Evolutionary conservation across 352 stramenopile genomes (phyloP), one percentile per base, ranked within the genome.

Genomic region (Globisporangium okanoganense): DNA sequence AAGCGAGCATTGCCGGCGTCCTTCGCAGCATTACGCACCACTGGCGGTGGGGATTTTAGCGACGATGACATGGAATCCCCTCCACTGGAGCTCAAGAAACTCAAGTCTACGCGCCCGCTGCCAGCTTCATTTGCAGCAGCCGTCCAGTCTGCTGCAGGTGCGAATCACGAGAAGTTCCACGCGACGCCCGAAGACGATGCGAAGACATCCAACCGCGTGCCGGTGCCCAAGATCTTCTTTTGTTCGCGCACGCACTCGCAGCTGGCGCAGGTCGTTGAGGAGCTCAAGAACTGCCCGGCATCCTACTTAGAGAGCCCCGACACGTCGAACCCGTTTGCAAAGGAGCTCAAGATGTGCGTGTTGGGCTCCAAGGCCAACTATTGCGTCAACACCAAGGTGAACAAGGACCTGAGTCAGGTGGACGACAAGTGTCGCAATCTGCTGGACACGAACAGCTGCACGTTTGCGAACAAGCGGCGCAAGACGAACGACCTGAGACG

Each of bases 191-290:
- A 25, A 25, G 27, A 43, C 29, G 24, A 36, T 6, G 33, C 52
- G 3, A 56, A 5, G 9, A 62, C 62, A n/a, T 53, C 24, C 18
- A 33, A 27, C 18, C 69, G 71, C 6, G 64, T 87, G 22, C 57
- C 60, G 58, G 79, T 79, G 22, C 84, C 79, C 13, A 75, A 74
- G 33, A 96, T 96, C 56, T 95, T 82, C 65, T 96, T 95, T 51
- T 93, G 84, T 62, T 96, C 87, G n/a, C 82, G 87, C 0, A 96
- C 87, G 38, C 87, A 96, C 57, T 95, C 85, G 54, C 86, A 96
- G 65, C 51, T 96, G 14, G 68, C 85, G 16, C 87, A 96, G 69
- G 83, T 93, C 24, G 71, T 91, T 12, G 73, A 90, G 16, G 83
- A 95, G 69, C 69, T 95, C 24, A 92, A 91, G 71, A 86, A 73